Conservation (phyloP, 2,329 filamentous ascomycete genomes). For the Cryphonectria nitschkei region DNA sequence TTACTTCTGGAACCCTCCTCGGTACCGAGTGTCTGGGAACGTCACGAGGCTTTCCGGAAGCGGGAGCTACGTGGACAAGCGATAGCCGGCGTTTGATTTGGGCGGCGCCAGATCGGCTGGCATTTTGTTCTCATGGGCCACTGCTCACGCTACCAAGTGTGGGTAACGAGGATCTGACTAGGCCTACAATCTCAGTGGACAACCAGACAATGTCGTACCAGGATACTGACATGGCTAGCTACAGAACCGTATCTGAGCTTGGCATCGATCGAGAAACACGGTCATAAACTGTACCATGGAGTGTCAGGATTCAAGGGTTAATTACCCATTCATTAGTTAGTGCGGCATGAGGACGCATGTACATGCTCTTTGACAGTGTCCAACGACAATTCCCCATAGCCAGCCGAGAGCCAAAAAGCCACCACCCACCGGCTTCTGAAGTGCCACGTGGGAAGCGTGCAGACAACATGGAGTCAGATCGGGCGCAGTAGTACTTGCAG, state of each 20-base stretch:
- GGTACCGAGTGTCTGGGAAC: conserved; percentile 8
- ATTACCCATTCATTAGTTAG: too few species aligned
- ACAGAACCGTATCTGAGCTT: not conserved
- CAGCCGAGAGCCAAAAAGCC: not conserved
- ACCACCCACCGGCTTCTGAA: not conserved
- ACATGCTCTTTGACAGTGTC: too few species aligned
- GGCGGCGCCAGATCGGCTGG: not conserved
- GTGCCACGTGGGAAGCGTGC: not conserved
- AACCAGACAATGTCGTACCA: not conserved
- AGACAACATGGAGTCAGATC: not conserved
- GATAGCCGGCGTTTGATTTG: not conserved
- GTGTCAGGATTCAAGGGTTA: not conserved
- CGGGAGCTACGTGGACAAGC: conserved; percentile 5
- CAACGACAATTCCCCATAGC: not conserved
- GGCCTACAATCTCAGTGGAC: not conserved
- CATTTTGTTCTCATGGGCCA: not conserved
- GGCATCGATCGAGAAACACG: not conserved
- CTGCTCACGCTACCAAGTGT: not conserved
- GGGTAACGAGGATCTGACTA: not conserved
- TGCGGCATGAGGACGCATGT: not conserved
- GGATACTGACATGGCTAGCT: not conserved
- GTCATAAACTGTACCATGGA: not conserved
- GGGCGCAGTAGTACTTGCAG: not conserved
- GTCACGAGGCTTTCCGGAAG: not conserved
- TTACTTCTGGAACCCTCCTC: not conserved